A percentile compares a stretch with the other conserved stretches of the same genome.
These are phyloP conservation scores for Colletotrichum musicola DNA, from an alignment of 2,329 filamentous ascomycete genomes.

Conservation along the genomic window DNA sequence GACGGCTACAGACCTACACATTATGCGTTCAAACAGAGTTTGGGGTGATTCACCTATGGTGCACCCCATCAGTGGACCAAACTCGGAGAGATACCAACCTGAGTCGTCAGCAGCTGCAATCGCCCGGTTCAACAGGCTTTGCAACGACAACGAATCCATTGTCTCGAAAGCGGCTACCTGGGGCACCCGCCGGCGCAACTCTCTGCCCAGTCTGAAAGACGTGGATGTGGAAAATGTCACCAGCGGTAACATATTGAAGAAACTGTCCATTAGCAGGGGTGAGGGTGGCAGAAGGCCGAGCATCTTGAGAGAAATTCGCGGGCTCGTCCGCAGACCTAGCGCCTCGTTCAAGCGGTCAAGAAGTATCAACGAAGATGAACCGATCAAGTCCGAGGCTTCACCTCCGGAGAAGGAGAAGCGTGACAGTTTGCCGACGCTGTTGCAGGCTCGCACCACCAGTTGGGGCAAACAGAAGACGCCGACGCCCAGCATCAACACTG, in stretches of 20 bases:
- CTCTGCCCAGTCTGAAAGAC: constrained; percentile 68
- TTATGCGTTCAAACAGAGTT: constrained; percentile 61
- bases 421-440: constrained; percentile 59
- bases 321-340: constrained; percentile 65
- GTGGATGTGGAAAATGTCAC: constrained; percentile 66
- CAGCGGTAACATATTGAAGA: constrained; percentile 73
- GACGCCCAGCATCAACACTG: constrained; percentile 70
- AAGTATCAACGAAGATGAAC: constrained; percentile 54
- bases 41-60: constrained; percentile 65
- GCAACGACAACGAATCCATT: constrained; percentile 68
- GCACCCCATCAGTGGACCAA: constrained; percentile 56
- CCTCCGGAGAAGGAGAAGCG: constrained; percentile 57
- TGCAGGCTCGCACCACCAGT: constrained; percentile 63
- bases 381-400: constrained; percentile 44
- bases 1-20: constrained; percentile 60
- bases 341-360: constrained; percentile 62
- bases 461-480: constrained; percentile 63
- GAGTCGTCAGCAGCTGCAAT: constrained; percentile 67
- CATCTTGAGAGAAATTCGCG: constrained; percentile 62
- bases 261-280: constrained; percentile 66
- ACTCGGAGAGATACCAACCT: constrained; percentile 57
- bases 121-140: constrained; percentile 63
- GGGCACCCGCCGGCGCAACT: constrained; percentile 75
- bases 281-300: constrained; percentile 62
- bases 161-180: constrained; percentile 76